Evolutionary conservation across 352 stramenopile genomes (phyloP).

Genomic region (Phytophthora colocasiae): DNA sequence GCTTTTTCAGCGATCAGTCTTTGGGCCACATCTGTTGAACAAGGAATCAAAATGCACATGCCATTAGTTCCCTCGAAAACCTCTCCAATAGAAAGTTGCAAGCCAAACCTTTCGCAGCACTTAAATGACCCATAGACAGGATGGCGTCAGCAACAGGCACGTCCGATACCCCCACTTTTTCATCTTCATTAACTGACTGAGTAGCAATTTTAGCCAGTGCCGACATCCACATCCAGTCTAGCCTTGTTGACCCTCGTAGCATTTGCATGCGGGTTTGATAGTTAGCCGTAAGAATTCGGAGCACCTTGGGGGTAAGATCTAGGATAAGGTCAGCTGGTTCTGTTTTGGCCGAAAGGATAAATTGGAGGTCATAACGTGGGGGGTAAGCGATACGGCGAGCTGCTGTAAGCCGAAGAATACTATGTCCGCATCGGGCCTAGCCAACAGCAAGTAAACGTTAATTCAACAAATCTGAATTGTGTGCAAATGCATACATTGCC

Average conservation of each 20-base stretch:
- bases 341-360: slow-evolving; percentile 17
- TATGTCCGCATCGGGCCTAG: slow-evolving; percentile 26
- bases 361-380: neutral
- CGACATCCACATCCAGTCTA: slow-evolving; percentile 25
- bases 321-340: neutral
- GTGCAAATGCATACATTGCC: slow-evolving; percentile 1
- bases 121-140: slow-evolving; percentile 24
- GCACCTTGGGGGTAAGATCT: slow-evolving; percentile 7
- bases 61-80: too few species aligned
- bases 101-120: slow-evolving; percentile 25
- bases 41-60: neutral
- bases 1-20: slow-evolving; percentile 7
- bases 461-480: neutral
- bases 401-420: slow-evolving; percentile 24
- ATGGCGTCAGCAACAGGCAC: slow-evolving; percentile 4
- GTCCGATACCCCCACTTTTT: neutral
- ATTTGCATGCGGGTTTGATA: slow-evolving; percentile 27
- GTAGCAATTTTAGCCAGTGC: slow-evolving; percentile 6
- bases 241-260: slow-evolving; percentile 6
- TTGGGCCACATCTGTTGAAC: slow-evolving; percentile 20
- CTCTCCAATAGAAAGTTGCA: neutral
- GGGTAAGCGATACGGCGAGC: slow-evolving; percentile 13
- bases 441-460: neutral
- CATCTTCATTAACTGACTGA: neutral
- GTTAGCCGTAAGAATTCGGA: slow-evolving; percentile 18